Percentiles rank a stretch among this genome's conserved stretches.
These are phyloP conservation scores for Datisca glomerata DNA, from an alignment of 306 rosid species.

Conservation along the genomic window DNA sequence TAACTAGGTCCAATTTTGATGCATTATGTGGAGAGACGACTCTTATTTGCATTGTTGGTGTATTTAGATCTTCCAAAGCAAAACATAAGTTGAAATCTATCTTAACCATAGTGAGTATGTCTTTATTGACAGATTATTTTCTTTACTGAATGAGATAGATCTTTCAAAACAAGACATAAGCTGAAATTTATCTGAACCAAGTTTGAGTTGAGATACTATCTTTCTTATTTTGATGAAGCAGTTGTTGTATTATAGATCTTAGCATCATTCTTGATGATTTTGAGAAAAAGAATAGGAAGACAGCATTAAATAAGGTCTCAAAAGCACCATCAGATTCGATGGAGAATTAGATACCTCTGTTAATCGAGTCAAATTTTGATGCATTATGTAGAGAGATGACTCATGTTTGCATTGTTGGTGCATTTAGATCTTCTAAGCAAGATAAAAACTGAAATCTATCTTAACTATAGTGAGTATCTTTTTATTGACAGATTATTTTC, in stretches of 20 bases:
- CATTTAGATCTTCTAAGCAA: slow-evolving; percentile 53
- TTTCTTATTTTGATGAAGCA: too few species aligned
- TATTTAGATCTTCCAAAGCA: slow-evolving; percentile 52
- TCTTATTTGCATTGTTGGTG: slow-evolving; percentile 83
- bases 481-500: neutral
- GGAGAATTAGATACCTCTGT: slow-evolving; percentile 31
- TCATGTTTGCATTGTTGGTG: slow-evolving; percentile 83
- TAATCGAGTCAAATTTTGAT: slow-evolving; percentile 46
- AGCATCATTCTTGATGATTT: slow-evolving; percentile 42
- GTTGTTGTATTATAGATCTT: slow-evolving; percentile 53
- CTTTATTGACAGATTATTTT: neutral
- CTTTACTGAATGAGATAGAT: too few species aligned
- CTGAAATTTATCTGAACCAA: too few species aligned
- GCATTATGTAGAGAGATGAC: slow-evolving; percentile 51
- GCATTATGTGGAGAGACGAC: slow-evolving; percentile 51
- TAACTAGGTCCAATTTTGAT: slow-evolving; percentile 46
- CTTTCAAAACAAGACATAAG: too few species aligned
- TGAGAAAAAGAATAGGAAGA: slow-evolving; percentile 47
- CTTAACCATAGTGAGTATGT: slow-evolving; percentile 40
- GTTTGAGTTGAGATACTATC: too few species aligned
- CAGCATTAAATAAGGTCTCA: slow-evolving; percentile 34
- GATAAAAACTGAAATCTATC: slow-evolving; percentile 44
- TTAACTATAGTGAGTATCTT: slow-evolving; percentile 39
- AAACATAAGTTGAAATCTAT: slow-evolving; percentile 47
- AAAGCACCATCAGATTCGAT: slow-evolving; percentile 25